A percentile compares a stretch with the other conserved stretches of the same genome.
Conservation (phyloP, 1,139 yeast genomes). For the Meyerozyma carpophila region DNA sequence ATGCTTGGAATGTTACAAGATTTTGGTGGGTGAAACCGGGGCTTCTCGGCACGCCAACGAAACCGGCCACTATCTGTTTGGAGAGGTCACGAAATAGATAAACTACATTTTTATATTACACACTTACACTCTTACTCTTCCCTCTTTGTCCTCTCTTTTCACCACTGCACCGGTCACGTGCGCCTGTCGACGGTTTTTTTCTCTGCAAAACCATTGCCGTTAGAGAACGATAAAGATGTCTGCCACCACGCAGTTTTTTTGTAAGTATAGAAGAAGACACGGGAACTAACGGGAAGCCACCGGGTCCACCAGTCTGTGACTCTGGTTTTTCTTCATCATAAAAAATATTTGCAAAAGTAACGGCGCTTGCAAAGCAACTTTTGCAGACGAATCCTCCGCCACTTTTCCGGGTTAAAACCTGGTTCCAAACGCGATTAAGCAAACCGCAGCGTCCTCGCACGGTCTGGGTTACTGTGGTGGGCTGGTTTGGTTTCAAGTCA, state of each 20-base stretch:
- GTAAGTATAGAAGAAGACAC: slow-evolving; percentile 22
- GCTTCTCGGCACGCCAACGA: slow-evolving; percentile 62
- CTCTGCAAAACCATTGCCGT: neutral
- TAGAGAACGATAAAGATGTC: slow-evolving; percentile 20
- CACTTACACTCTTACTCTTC: too few relatives aligned
- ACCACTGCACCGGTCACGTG: slow-evolving; percentile 1
- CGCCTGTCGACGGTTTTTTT: neutral
- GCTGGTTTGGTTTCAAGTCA: too few relatives aligned
- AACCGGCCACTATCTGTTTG: slow-evolving; percentile 62
- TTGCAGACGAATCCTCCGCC: too few relatives aligned
- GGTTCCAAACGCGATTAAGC: too few relatives aligned
- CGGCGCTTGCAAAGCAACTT: too few relatives aligned
- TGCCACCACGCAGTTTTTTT: slow-evolving; percentile 35
- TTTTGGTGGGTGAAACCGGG: slow-evolving; percentile 60
- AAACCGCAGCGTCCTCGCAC: too few relatives aligned
- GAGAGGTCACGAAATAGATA: slow-evolving; percentile 38
- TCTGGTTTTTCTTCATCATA: too few relatives aligned
- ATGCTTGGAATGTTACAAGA: slow-evolving; percentile 52
- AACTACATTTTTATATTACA: too few relatives aligned
- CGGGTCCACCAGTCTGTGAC: neutral
- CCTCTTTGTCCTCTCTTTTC: neutral
- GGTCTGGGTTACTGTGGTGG: too few relatives aligned
- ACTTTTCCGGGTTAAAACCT: too few relatives aligned
- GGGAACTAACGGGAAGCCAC: neutral
- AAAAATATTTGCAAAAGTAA: too few relatives aligned